A percentile compares a stretch with the other conserved stretches of the same genome.
Evolutionary conservation across 805 yeast species (phyloP).

Genomic region (Wickerhamomyces mucosus): DNA sequence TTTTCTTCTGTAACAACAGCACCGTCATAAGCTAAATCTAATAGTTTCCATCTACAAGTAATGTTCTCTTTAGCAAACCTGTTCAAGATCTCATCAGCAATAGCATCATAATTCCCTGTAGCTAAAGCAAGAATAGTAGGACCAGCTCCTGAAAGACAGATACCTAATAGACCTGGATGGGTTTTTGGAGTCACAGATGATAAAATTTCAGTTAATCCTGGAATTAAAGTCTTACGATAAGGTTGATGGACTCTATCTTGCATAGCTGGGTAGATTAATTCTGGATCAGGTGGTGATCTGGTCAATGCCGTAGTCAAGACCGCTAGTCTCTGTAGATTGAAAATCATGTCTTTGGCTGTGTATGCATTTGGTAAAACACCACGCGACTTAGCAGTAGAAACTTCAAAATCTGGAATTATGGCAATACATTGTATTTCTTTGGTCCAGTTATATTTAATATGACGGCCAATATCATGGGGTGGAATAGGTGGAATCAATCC

Average conservation of each 20-base stretch:
- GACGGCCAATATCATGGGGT: slow-evolving; percentile 80
- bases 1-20: slow-evolving; percentile 52
- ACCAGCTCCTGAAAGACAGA: slow-evolving; percentile 96
- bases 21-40: slow-evolving; percentile 85
- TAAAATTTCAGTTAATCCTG: slow-evolving; percentile 80
- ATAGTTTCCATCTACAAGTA: slow-evolving; percentile 70
- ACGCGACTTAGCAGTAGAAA: slow-evolving; percentile 85
- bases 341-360: slow-evolving; percentile 73
- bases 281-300: slow-evolving; percentile 72
- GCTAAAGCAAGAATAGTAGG: slow-evolving; percentile 95
- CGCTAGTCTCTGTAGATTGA: slow-evolving; percentile 89
- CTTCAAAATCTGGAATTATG: slow-evolving; percentile 89
- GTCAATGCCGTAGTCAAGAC: slow-evolving; percentile 88
- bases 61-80: slow-evolving; percentile 62
- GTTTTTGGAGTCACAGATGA: slow-evolving; percentile 70
- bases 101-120: slow-evolving; percentile 74
- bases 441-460: slow-evolving; percentile 79
- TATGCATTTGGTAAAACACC: slow-evolving; percentile 81
- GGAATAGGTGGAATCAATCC: slow-evolving; percentile 72
- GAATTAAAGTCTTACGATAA: slow-evolving; percentile 85
- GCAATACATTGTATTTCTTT: slow-evolving; percentile 78
- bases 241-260: slow-evolving; percentile 96
- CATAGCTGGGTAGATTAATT: slow-evolving; percentile 87
- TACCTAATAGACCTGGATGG: slow-evolving; percentile 82
- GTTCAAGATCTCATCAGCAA: slow-evolving; percentile 66